Evolutionary conservation across 208 protist genomes (phyloP).

Genomic region (Naegleria fowleri): DNA sequence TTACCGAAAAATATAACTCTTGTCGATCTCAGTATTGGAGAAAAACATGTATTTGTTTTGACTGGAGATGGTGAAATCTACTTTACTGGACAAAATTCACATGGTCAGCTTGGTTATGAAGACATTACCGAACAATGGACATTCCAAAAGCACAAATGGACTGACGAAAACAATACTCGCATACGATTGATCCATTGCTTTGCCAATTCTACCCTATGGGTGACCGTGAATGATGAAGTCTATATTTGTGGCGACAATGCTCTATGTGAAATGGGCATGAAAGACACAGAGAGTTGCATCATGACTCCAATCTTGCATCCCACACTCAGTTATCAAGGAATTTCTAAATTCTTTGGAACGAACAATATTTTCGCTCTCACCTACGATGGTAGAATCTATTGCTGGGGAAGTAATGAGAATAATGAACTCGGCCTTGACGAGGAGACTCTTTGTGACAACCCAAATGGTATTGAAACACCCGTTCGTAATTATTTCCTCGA

Average conservation of each 20-base stretch:
- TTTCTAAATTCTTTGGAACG: neutral
- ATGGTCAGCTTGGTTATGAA: neutral
- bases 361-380: neutral
- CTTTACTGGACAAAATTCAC: neutral
- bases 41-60: neutral
- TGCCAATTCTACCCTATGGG: neutral
- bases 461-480: neutral
- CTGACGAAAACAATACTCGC: too few relatives aligned
- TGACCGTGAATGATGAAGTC: neutral
- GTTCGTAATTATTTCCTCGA: neutral
- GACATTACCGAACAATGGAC: neutral
- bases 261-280: neutral
- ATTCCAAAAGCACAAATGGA: neutral
- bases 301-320: neutral
- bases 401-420: neutral
- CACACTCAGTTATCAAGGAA: neutral
- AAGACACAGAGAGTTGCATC: too few relatives aligned
- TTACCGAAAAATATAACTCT: neutral
- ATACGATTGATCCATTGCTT: neutral
- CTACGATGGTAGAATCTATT: neutral
- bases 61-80: neutral
- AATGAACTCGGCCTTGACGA: neutral
- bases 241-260: neutral
- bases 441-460: neutral
- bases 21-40: neutral